A percentile compares a stretch with the other conserved stretches of the same genome.
These are phyloP conservation scores for Fagopyrum tataricum DNA, from an alignment of 148 eudicot genomes.

Conservation along the genomic window DNA sequence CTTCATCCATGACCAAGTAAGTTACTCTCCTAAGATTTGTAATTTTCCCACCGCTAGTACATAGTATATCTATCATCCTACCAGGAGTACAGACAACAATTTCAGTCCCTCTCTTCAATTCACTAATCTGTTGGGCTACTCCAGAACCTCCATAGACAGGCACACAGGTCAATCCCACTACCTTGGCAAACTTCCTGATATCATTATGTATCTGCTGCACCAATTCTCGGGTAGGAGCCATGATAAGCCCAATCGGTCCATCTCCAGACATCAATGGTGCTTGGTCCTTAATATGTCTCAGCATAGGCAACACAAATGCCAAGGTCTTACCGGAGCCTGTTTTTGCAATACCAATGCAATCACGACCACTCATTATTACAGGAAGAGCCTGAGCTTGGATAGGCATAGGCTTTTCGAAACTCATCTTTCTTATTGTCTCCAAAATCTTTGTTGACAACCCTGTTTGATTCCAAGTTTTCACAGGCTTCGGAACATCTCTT, in stretches of 20 bases:
- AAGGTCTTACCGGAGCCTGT: constrained; percentile 84
- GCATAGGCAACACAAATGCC: constrained; percentile 82
- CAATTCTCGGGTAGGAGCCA: constrained; percentile 87
- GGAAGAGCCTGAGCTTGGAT: constrained; percentile 85
- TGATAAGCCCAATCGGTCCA: constrained; percentile 74
- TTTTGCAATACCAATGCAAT: constrained; percentile 80
- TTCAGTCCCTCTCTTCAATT: constrained; percentile 68
- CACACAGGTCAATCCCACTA: constrained; percentile 61
- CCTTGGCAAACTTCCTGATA: constrained; percentile 66
- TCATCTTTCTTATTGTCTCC: constrained; percentile 61
- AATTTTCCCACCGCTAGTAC: constrained; percentile 71
- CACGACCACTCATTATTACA: constrained; percentile 79
- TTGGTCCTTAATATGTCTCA: constrained; percentile 80
- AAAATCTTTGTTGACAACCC: constrained; percentile 61
- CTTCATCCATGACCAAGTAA: constrained; percentile 84
- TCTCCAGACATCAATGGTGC: constrained; percentile 74
- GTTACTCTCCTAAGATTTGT: constrained; percentile 80
- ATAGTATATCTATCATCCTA: constrained; percentile 80
- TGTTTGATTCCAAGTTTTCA: constrained; percentile 77
- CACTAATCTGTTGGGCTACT: constrained; percentile 76
- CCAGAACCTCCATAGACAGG: constrained; percentile 89
- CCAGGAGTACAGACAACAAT: constrained; percentile 88
- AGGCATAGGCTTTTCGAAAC: constrained; percentile 77
- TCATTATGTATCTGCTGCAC: constrained; percentile 81
- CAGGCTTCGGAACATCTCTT: constrained; percentile 75